phyloP scores from a whole-genome alignment of 495 filamentous ascomycete genomes.

The Symbiotaphrina buchneri region DNA sequence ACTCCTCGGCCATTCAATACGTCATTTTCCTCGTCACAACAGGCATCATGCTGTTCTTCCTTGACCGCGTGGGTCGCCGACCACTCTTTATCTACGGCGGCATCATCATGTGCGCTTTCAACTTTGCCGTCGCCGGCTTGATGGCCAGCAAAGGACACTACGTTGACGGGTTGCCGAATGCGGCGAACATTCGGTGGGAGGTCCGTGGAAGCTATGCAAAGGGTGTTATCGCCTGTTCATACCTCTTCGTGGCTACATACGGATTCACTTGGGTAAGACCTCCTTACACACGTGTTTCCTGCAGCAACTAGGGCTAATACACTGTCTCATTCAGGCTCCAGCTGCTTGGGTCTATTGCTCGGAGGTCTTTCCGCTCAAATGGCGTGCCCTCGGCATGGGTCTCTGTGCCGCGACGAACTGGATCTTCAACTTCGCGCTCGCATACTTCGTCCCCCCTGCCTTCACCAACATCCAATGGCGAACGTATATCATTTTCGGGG shows the following conservation, averaged over 20 bases:
- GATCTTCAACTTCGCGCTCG: slow-evolving; percentile 23
- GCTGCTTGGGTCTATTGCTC: slow-evolving; percentile 41
- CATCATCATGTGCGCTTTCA: slow-evolving; percentile 6
- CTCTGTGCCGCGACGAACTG: slow-evolving; percentile 43
- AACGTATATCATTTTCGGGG: slow-evolving; percentile 23
- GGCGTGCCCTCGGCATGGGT: slow-evolving; percentile 43
- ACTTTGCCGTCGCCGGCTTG: slow-evolving; percentile 11
- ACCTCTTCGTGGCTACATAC: slow-evolving; percentile 41
- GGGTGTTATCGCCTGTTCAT: slow-evolving; percentile 38
- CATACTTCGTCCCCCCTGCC: slow-evolving; percentile 27
- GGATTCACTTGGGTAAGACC: slow-evolving; percentile 33
- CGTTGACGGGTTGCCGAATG: slow-evolving; percentile 8
- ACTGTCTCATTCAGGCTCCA: slow-evolving; percentile 36
- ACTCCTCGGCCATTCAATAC: slow-evolving; percentile 54
- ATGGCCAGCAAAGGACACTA: slow-evolving; percentile 12
- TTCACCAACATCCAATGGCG: slow-evolving; percentile 31
- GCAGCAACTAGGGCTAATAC: too few species aligned
- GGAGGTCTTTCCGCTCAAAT: slow-evolving; percentile 42
- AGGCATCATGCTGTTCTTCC: slow-evolving; percentile 28
- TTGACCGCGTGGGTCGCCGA: slow-evolving; percentile 4
- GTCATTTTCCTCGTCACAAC: slow-evolving; percentile 53
- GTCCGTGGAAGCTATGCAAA: slow-evolving; percentile 7
- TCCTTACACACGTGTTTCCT: too few species aligned
- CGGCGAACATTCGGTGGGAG: not conserved
- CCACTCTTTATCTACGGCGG: slow-evolving; percentile 4